These are phyloP conservation scores for Botrytis medusae DNA, from an alignment of 2,329 filamentous ascomycete genomes.

Conservation along the genomic window DNA sequence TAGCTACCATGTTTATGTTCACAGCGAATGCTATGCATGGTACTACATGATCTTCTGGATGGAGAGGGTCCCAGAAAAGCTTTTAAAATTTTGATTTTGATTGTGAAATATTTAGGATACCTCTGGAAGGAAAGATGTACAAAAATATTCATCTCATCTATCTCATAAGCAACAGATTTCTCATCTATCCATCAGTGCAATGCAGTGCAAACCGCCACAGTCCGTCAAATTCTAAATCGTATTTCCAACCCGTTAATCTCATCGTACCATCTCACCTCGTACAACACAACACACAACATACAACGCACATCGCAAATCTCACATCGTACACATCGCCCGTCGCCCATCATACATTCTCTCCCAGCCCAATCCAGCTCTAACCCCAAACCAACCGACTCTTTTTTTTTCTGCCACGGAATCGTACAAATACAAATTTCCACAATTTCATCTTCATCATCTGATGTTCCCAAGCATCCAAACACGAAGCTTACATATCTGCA, in stretches of 20 bases:
- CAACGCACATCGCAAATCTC: too few species aligned
- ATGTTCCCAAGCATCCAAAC: background rate
- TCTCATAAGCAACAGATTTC: background rate
- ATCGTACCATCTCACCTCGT: background rate
- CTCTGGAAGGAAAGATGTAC: background rate
- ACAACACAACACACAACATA: background rate
- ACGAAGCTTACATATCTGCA: constrained; percentile 7
- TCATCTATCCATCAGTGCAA: too few species aligned
- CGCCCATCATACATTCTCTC: background rate
- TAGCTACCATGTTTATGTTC: background rate
- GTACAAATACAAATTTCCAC: background rate
- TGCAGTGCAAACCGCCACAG: background rate
- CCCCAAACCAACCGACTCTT: background rate
- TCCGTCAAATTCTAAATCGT: too few species aligned
- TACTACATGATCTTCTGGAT: background rate
- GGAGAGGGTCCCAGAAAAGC: background rate
- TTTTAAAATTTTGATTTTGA: background rate
- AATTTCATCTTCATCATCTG: background rate
- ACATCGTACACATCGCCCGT: too few species aligned
- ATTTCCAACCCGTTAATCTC: background rate
- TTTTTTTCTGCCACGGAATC: too few species aligned
- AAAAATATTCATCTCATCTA: background rate
- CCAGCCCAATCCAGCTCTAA: background rate
- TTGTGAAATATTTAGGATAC: background rate
- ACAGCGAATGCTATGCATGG: background rate